Conservation (phyloP, 257 asterid species). For the Scutellaria baicalensis region DNA sequence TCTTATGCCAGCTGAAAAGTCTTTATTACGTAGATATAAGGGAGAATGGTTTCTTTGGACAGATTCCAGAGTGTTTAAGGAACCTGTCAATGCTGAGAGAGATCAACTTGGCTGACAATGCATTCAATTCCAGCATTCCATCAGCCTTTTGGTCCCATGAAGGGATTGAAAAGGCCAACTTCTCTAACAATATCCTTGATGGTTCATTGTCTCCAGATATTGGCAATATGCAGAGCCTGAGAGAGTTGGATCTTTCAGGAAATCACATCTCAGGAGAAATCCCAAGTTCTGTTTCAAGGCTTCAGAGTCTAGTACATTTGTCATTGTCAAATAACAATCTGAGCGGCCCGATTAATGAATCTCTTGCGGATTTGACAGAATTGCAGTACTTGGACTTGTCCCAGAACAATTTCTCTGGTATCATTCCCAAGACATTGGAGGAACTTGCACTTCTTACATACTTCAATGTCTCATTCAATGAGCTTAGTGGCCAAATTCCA, state of each 20-base stretch:
- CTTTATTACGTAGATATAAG: background rate
- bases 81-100: background rate
- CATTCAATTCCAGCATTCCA: background rate
- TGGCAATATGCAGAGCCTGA: background rate
- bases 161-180: background rate
- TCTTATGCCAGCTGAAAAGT: background rate
- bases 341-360: background rate
- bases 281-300: background rate
- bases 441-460: background rate
- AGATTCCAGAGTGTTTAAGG: background rate
- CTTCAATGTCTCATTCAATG: slow-evolving; percentile 1
- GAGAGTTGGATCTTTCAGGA: background rate
- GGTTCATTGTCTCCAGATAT: background rate
- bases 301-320: background rate
- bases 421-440: background rate
- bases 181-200: background rate
- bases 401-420: background rate
- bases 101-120: background rate
- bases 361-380: background rate
- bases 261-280: background rate
- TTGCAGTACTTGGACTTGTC: background rate
- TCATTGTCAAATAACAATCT: background rate
- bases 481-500: background rate
- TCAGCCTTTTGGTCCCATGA: background rate
- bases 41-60: background rate